phyloP scores from a whole-genome alignment of 2,329 filamentous ascomycete species.

The Eurotiales sp. region DNA sequence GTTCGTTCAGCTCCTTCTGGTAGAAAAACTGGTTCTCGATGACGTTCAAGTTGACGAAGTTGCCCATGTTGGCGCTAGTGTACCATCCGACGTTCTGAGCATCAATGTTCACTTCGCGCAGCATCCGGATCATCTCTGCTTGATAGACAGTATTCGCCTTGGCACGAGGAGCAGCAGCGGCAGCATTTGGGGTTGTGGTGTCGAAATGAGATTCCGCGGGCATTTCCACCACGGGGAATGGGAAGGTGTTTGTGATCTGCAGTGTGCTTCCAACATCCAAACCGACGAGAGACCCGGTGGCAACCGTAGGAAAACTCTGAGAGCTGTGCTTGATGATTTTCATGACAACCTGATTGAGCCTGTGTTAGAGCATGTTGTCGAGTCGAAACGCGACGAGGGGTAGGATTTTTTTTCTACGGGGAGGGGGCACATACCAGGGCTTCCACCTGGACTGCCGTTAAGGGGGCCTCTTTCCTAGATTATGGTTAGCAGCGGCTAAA shows the following conservation, averaged over 20 bases:
- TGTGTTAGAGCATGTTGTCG: conserved; percentile 23
- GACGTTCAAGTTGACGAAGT: conserved; percentile 91
- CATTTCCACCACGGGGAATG: conserved; percentile 80
- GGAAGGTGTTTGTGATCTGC: conserved; percentile 91
- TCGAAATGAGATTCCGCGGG: conserved; percentile 69
- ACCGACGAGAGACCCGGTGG: conserved; percentile 86
- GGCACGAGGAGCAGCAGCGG: conserved; percentile 83
- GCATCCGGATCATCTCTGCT: conserved; percentile 93
- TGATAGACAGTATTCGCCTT: conserved; percentile 88
- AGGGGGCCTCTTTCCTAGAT: conserved; percentile 62
- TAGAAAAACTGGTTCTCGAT: conserved; percentile 98
- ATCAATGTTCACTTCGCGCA: conserved; percentile 96
- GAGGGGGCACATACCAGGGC: conserved; percentile 71
- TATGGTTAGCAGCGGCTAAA: conserved; percentile 22
- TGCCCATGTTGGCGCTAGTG: conserved; percentile 97
- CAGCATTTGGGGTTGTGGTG: conserved; percentile 63
- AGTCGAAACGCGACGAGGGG: conserved; percentile 23
- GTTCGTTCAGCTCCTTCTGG: conserved; percentile 86
- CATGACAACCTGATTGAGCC: conserved; percentile 71
- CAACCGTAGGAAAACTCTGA: conserved; percentile 78
- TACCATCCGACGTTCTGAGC: conserved; percentile 99
- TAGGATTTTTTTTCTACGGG: conserved; percentile 29
- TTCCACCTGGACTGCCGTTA: conserved; percentile 90
- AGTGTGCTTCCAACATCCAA: conserved; percentile 81
- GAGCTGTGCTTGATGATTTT: conserved; percentile 97